A percentile compares a stretch with the other conserved stretches of the same genome.
phyloP scores from a whole-genome alignment of 2,329 filamentous ascomycete genomes.

The Fusarium humuli region DNA sequence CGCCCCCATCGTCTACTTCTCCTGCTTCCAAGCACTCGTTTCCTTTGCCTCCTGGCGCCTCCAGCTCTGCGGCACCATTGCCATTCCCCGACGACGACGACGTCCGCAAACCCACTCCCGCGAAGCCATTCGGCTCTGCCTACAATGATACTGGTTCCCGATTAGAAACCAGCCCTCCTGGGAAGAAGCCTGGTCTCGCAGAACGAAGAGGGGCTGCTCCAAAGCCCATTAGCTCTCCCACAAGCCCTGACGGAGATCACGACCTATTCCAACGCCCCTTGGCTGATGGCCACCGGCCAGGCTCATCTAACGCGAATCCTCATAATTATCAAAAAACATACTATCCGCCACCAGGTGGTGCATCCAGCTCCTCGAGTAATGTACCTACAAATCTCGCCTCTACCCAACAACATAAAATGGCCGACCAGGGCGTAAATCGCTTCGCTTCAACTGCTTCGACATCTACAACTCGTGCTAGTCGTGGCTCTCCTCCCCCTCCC shows the following conservation, averaged over 20 bases:
- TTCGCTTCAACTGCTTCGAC: conserved; percentile 88
- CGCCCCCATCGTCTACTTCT: conserved; percentile 58
- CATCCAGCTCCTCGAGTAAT: conserved; percentile 51
- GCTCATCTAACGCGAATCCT: conserved; percentile 57
- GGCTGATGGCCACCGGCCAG: conserved; percentile 56
- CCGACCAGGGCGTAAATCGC: conserved; percentile 67
- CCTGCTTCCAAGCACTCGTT: conserved; percentile 66
- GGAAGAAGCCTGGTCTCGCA: conserved; percentile 75
- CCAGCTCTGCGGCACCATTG: conserved; percentile 73
- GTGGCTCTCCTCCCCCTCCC: conserved; percentile 93
- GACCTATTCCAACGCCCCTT: conserved; percentile 80
- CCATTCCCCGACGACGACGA: conserved; percentile 81
- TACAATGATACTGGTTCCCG: conserved; percentile 66
- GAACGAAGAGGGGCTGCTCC: conserved; percentile 85
- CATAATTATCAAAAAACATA: conserved; percentile 69
- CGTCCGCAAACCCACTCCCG: conserved; percentile 57
- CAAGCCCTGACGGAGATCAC: conserved; percentile 79
- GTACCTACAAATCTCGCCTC: conserved; percentile 40
- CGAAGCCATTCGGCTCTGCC: conserved; percentile 59
- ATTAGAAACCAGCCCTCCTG: conserved; percentile 65
- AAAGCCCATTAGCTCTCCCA: conserved; percentile 85
- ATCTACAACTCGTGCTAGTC: conserved; percentile 89
- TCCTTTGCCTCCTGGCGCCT: conserved; percentile 74
- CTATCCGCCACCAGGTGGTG: conserved; percentile 67
- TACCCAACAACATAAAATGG: conserved; percentile 48